Base-by-base conservation (phyloP, 208 protist genomes). In the Angomonas ambiguus region DNA sequence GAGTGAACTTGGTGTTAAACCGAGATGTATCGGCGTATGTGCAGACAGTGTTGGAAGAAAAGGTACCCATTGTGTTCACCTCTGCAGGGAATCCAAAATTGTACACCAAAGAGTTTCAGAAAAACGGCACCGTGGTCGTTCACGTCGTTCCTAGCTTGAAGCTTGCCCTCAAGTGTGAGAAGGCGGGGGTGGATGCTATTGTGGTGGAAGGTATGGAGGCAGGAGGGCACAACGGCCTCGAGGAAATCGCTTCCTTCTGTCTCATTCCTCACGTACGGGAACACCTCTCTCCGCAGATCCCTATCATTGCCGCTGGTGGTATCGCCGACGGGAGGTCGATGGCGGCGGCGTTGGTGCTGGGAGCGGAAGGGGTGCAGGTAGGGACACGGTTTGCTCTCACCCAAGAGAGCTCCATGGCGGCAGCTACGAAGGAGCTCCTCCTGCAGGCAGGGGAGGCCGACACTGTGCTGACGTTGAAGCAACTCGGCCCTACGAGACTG, bases 51-150 rank as follows among this genome's bases (percentile, higher is more conserved):
- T 74, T 95, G n/a, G 85, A 93, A 45, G 76, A 95, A 69, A 88
- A 88, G 49, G 75, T 95, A 13, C 81, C 86, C 3, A 70, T 95
- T 51, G 89, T 95, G 32, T 92, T 92, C 72, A 95, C 89, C n/a
- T 88, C 85, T 32, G 89, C 87, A 0, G 88, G 85, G 8, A 92
- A 82, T 74, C 87, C 89, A 5, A 83, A 85, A 65, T 27, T 84
- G 58, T 88, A 65, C 64, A 91, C 91, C 41, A 62, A 82, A 69
- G 77, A 76, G 63, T 71, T 95, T 45, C 81, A 93, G 61, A 62
- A 81, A 32, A 61, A 80, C 33, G 85, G 83, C 65, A 82, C 86
- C 62, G 84, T 71, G 58, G 83, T 93, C 11, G 83, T 76, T 22
- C 89, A 95, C 73, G 91, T 94, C 41, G 92, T 90, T 57, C 80